Evolutionary conservation across 768 basidiomycete genomes (phyloP).

Genomic region (Psilocybe azurescens): DNA sequence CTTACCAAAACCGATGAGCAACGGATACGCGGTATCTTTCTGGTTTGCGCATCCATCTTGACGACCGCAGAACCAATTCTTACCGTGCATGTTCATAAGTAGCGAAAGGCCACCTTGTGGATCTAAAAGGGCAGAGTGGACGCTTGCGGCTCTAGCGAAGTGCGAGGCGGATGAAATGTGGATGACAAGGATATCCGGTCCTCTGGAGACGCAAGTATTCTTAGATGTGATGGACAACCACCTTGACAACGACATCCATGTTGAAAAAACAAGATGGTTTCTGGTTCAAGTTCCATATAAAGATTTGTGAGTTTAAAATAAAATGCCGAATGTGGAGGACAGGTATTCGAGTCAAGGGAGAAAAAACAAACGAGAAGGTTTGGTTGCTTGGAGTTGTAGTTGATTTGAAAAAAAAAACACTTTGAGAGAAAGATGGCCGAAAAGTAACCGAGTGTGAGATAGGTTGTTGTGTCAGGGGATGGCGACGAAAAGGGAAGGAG

Average conservation of each 20-base stretch:
- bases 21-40: neutral
- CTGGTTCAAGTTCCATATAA: neutral
- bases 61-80: neutral
- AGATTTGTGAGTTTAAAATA: neutral
- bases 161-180: neutral
- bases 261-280: neutral
- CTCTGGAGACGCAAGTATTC: neutral
- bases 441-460: slow-evolving; percentile 11
- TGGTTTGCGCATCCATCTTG: neutral
- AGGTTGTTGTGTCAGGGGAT: slow-evolving; percentile 17
- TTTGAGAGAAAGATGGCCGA: neutral
- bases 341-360: neutral
- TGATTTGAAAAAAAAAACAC: neutral
- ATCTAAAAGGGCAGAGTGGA: neutral
- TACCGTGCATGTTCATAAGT: neutral
- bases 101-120: neutral
- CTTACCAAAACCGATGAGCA: neutral
- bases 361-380: neutral
- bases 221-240: neutral
- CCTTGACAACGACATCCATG: neutral
- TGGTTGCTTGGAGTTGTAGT: neutral
- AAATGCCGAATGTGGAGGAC: neutral
- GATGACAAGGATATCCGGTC: neutral
- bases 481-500: slow-evolving; percentile 14
- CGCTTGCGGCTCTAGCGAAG: too few relatives aligned